Percentiles rank a stretch among this genome's conserved stretches.
Conservation (phyloP, 139 green algal genomes). For the Spirogloea muscicola region DNA sequence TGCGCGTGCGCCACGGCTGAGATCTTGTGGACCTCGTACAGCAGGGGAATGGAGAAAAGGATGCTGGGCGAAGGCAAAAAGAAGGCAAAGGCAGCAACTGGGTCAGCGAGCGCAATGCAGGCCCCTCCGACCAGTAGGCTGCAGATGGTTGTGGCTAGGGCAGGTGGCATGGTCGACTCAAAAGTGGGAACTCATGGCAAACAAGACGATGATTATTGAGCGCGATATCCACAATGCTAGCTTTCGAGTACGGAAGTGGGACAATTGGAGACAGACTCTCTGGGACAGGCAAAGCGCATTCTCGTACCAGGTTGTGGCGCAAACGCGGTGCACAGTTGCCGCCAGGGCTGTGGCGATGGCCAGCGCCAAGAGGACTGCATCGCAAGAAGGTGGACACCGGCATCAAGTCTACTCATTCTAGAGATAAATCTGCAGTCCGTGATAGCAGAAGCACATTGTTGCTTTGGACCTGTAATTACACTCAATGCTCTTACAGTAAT, state of each 20-base stretch:
- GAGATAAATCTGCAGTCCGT: background rate
- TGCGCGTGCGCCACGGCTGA: background rate
- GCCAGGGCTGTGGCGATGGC: background rate
- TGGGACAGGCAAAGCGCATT: background rate
- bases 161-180: background rate
- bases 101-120: no score
- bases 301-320: slow-evolving; percentile 11
- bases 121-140: background rate
- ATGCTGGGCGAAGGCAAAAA: background rate
- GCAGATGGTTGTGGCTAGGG: background rate
- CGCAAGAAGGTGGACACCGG: slow-evolving; percentile 1
- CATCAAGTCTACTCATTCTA: background rate
- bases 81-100: no score
- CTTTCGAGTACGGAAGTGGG: no score
- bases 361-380: slow-evolving; percentile 3
- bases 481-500: background rate
- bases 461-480: background rate
- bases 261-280: no score
- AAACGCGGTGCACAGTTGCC: slow-evolving; percentile 13
- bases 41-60: background rate
- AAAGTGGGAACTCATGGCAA: no score
- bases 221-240: no score
- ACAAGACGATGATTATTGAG: no score
- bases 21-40: slow-evolving; percentile 4
- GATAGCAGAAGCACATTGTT: background rate